Conservation (phyloP, 108 stramenopile species). For the Skeletonema tropicum region DNA sequence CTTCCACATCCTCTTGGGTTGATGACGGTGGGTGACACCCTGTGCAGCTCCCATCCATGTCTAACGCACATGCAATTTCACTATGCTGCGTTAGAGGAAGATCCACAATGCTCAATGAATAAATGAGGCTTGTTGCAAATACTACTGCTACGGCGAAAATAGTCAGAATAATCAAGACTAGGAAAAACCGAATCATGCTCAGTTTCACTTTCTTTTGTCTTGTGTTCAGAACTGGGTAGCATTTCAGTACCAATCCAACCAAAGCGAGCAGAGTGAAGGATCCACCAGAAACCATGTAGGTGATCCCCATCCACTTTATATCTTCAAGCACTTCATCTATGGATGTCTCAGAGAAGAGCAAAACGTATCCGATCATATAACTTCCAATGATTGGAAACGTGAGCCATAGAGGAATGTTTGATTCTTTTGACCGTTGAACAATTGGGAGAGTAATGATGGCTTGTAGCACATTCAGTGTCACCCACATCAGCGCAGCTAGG, state of each 20-base stretch:
- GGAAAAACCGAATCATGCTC: slow-evolving; percentile 57
- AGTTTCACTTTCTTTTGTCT: slow-evolving; percentile 73
- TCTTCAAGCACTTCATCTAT: slow-evolving; percentile 34
- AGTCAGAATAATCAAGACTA: slow-evolving; percentile 55
- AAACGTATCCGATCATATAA: slow-evolving; percentile 50
- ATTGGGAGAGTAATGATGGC: slow-evolving; percentile 79
- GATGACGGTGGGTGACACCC: slow-evolving; percentile 47
- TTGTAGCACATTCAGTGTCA: slow-evolving; percentile 68
- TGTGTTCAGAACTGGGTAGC: slow-evolving; percentile 66
- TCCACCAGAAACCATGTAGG: slow-evolving; percentile 61
- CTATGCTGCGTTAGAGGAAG: slow-evolving; percentile 48
- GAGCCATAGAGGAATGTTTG: slow-evolving; percentile 84
- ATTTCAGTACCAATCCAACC: slow-evolving; percentile 62
- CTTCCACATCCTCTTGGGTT: too few species aligned
- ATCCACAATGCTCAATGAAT: slow-evolving; percentile 50
- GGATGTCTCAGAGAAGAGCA: slow-evolving; percentile 57
- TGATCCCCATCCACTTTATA: slow-evolving; percentile 60
- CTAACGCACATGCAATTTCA: slow-evolving; percentile 65
- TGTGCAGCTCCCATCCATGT: slow-evolving; percentile 60
- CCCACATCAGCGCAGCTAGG: slow-evolving; percentile 42
- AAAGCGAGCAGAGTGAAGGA: slow-evolving; percentile 64
- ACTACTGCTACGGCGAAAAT: slow-evolving; percentile 53
- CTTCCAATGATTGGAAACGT: slow-evolving; percentile 70
- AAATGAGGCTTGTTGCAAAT: slow-evolving; percentile 66
- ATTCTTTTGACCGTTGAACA: slow-evolving; percentile 82